Evolutionary conservation across 2,329 filamentous ascomycete genomes (phyloP), one percentile per base, ranked within the genome.

Genomic region (Sclerotinia subarctica): DNA sequence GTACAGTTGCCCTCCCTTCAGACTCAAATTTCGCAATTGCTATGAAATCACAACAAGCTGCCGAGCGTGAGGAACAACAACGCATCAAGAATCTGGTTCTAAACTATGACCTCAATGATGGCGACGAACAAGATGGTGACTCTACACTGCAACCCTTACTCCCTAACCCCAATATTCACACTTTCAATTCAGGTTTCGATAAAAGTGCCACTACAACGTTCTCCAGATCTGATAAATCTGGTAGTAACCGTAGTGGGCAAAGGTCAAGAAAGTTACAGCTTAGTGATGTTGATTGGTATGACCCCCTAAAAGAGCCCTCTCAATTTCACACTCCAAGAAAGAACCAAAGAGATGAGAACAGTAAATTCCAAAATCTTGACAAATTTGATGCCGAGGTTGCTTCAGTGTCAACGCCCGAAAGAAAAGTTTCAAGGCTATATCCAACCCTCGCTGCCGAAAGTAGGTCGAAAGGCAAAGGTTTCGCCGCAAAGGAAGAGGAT

Each of bases 21-120:
- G 92, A 99, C 78, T 98, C 95, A 0, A 94, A 88, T 62, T 97
- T 99, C 80, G 95, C 95, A 7, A 86, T 98, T 72, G 95, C 95
- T 54, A 95, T 99, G 93, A 95, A 93, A 78, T 93, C 87, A 70
- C 94, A 98, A 81, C 94, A 97, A 78, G 91, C 96, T 80, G 94
- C 93, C 3, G 94, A 98, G 78, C 90, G 91, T 65, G 95, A 97
- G 77, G 96, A 99, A 79, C 94, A 99, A 79, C 93, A 97, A 79
- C 91, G 95, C 71, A 99, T 99, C 86, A 99, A 99, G 82, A 97
- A 93, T 76, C 84, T 99, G 57, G 95, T 99, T 66, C 83, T 99
- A 74, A 98, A 97, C 79, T 96, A 97, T 77, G 95, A 99, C 80
- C 87, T 97, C 77, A 89, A 92, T 64, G 93, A 96, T 76, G 89